These are phyloP conservation scores for Teratosphaeria nubilosa DNA, from an alignment of 2,329 filamentous ascomycete genomes.

Conservation along the genomic window DNA sequence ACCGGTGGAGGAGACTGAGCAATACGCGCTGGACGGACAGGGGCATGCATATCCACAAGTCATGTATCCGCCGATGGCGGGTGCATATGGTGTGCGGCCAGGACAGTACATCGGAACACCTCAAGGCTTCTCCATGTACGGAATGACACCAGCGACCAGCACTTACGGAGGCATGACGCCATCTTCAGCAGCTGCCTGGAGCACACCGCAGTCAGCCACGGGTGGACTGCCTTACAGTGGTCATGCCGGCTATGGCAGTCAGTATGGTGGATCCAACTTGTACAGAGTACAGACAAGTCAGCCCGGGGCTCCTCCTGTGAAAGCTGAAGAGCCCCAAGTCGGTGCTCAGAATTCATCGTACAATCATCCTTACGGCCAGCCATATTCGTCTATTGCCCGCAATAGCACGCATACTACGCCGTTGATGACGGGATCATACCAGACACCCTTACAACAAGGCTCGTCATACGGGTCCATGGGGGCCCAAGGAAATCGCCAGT, in stretches of 20 bases:
- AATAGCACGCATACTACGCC: slow-evolving; percentile 16
- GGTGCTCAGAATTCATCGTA: slow-evolving; percentile 18
- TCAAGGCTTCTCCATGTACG: slow-evolving; percentile 1
- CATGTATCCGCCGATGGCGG: slow-evolving; percentile 21
- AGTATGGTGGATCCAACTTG: slow-evolving; percentile 20
- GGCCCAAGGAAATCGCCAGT: slow-evolving; percentile 11
- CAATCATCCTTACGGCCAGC: slow-evolving; percentile 17
- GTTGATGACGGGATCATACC: slow-evolving; percentile 19
- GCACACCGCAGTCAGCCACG: slow-evolving; percentile 15
- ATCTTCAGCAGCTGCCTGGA: slow-evolving; percentile 11
- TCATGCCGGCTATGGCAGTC: slow-evolving; percentile 15
- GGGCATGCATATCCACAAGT: slow-evolving; percentile 27
- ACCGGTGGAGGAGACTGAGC: slow-evolving; percentile 28
- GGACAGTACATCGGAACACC: slow-evolving; percentile 22
- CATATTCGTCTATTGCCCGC: slow-evolving; percentile 18
- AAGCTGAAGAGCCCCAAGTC: slow-evolving; percentile 16
- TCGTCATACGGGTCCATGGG: slow-evolving; percentile 18
- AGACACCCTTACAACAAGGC: slow-evolving; percentile 15
- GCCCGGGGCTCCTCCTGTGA: slow-evolving; percentile 12
- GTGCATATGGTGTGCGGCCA: slow-evolving; percentile 20
- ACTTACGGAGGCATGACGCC: slow-evolving; percentile 19
- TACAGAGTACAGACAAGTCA: slow-evolving; percentile 14
- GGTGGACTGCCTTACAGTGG: slow-evolving; percentile 14
- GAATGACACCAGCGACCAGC: background rate
- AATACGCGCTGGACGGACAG: slow-evolving; percentile 26